Base-by-base conservation (phyloP, 805 yeast species). In the Wickerhamiella sergipiensis region DNA sequence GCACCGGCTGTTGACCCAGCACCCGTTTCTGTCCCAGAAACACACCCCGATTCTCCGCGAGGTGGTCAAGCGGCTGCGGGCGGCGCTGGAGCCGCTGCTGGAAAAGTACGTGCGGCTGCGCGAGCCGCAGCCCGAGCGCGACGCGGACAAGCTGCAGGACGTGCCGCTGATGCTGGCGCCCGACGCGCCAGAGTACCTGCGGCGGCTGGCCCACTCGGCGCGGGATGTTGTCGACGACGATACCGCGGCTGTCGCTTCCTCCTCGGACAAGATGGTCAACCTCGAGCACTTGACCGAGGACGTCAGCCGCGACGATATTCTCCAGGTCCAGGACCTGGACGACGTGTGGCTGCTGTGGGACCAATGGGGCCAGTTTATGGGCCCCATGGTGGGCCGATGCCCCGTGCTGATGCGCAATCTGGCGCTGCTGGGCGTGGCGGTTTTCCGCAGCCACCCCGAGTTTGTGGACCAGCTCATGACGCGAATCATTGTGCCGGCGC, bases 401-500 rank as follows among this genome's bases (percentile, higher is more conserved):
- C 40, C 40, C 19, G 9, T 15, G 3, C 40, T 36, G 7, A 36
- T 36, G 40, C 40, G 40, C 40, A 36, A 36, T 17, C 10, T 36
- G 19, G 40, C 40, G 15, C 40, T 36, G 19, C 40, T 36, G 19
- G 8, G 40, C 19, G 40, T 36, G 19, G 7, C 40, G 19, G 15
- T 36, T 4, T 36, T 36, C 10, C 19, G 15, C 40, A n/a, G 18
- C 19, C 17, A 36, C 19, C 40, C 19, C 40, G 19, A 36, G 5
- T 36, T 36, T 9, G 40, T n/a, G 6, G 40, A 36, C 5, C 17
- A 36, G 40, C 15, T 61, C 4, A 53, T 49, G 22, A 51, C 43
- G 21, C 55, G 53, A 43, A 39, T 73, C 57, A 69, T 90, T 1
- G 74, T 85, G 26, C 90, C 92, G 0, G 71, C 81, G 0, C 66